Conservation (phyloP, 495 filamentous ascomycete species). For the Hyaloscypha bicolor region DNA sequence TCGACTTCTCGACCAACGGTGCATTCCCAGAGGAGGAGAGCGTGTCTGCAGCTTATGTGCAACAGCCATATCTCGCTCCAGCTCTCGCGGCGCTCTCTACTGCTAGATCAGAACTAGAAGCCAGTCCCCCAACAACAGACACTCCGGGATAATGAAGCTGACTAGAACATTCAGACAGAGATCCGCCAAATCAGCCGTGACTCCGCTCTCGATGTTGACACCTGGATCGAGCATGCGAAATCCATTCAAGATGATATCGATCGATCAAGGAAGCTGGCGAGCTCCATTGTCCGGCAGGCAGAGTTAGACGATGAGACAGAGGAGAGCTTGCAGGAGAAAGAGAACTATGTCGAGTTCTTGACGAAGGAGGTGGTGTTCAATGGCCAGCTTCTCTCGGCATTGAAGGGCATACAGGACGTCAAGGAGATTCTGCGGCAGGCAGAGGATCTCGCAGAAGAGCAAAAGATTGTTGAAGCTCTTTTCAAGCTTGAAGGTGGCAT, state of each 20-base stretch:
- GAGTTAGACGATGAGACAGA: conserved; percentile 61
- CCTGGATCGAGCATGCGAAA: conserved; percentile 82
- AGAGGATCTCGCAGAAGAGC: conserved; percentile 49
- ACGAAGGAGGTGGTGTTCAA: conserved; percentile 78
- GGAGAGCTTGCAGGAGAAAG: conserved; percentile 49
- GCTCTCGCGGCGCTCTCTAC: conserved; percentile 65
- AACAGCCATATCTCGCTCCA: conserved; percentile 48
- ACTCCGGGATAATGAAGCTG: background rate
- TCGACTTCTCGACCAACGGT: conserved; percentile 71
- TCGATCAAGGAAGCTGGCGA: conserved; percentile 68
- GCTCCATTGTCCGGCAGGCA: conserved; percentile 72
- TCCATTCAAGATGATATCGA: conserved; percentile 82
- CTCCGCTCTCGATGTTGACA: conserved; percentile 74
- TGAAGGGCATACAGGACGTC: conserved; percentile 61
- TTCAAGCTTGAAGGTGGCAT: conserved; percentile 49
- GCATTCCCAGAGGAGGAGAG: conserved; percentile 75
- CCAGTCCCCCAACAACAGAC: conserved; percentile 35
- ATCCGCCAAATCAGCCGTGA: conserved; percentile 73
- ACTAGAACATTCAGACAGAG: conserved; percentile 39
- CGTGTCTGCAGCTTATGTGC: conserved; percentile 54
- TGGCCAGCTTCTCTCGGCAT: conserved; percentile 60
- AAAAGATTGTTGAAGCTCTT: conserved; percentile 52
- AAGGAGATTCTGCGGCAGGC: conserved; percentile 54
- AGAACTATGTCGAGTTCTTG: conserved; percentile 75
- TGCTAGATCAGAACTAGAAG: conserved; percentile 71